These are phyloP conservation scores for Schizophyllum commune DNA, from an alignment of 1,284 basidiomycete species.

Conservation along the genomic window DNA sequence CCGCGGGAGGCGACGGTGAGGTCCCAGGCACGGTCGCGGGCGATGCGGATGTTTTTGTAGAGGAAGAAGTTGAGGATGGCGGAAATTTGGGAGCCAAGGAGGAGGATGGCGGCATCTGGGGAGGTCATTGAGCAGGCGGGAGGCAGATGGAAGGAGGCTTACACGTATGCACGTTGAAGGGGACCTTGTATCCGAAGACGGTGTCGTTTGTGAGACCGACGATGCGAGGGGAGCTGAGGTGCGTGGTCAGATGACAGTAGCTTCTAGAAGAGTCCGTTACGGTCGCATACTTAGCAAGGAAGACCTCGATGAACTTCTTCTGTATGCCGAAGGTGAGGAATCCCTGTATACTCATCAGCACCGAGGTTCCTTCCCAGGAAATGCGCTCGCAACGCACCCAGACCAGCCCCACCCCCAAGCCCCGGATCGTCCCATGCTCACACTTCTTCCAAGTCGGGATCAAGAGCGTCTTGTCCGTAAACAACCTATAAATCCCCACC, in stretches of 20 bases:
- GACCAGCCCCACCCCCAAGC: slow-evolving; percentile 48
- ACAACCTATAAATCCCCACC: slow-evolving; percentile 67
- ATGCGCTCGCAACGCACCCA: slow-evolving; percentile 45
- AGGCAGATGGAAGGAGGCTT: neutral
- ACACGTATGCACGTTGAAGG: slow-evolving; percentile 66
- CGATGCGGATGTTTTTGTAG: slow-evolving; percentile 67
- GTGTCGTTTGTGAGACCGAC: slow-evolving; percentile 58
- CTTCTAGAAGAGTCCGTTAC: no score
- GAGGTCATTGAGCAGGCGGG: neutral
- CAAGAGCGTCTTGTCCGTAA: slow-evolving; percentile 57
- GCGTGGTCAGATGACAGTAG: slow-evolving; percentile 2
- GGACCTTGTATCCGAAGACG: slow-evolving; percentile 54
- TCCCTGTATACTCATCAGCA: slow-evolving; percentile 29
- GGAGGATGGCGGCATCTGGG: slow-evolving; percentile 66
- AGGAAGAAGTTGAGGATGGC: slow-evolving; percentile 75
- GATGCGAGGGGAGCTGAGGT: slow-evolving; percentile 49
- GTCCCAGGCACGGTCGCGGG: slow-evolving; percentile 70
- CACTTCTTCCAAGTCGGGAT: slow-evolving; percentile 72
- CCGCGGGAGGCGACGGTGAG: slow-evolving; percentile 75
- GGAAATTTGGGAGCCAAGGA: slow-evolving; percentile 67
- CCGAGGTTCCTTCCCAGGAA: neutral
- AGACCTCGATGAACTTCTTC: slow-evolving; percentile 49
- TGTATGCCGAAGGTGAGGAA: slow-evolving; percentile 59
- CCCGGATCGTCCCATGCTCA: slow-evolving; percentile 55
- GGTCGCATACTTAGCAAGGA: slow-evolving; percentile 61